Evolutionary conservation across 176 grass and related monocot species (phyloP), one percentile per base, ranked within the genome.

Genomic region (Zizania latifolia): DNA sequence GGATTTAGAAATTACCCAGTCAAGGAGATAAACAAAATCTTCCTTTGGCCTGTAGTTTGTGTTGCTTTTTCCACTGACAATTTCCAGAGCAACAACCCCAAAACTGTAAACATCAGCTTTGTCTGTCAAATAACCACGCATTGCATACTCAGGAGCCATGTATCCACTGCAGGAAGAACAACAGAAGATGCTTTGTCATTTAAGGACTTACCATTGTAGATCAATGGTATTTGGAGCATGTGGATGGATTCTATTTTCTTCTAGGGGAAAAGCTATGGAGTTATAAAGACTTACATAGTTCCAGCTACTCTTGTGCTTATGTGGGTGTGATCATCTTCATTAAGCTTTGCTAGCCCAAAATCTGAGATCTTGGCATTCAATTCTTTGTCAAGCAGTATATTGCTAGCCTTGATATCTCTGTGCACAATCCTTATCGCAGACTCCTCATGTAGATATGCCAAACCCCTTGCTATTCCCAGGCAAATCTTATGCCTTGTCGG

Each of bases 121-220:
- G 8, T 89, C 84, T 27, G 94, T 94, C 38, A 94, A 87, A 92
- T 92, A 92, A 73, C 94, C 94, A 86, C 89, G 68, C 91, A 98
- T 94, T 84, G 94, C 91, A 73, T 98, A 98, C 78, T 97, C 91
- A 81, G 91, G 94, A 78, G 94, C 94, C 91, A 97, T 97, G 84
- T 93, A 98, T 72, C 91, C 91, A 61, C 94, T 98, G 76, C 70
- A 92, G 76, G 28, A 79, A 84, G 40, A 58, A 54, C 70, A 56
- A 80, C 9, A n/a, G n/a, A n/a, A n/a, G n/a, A n/a, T n/a, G n/a
- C n/a, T n/a, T n/a, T n/a, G 21, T 3, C 27, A 63, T 76, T 16
- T 71, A 71, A 62, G 58, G 15, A 37, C 46, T 26, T 35, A 64
- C 70, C 15, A 14, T 32, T 86, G 6, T 73, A 81, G 28, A 53